These are phyloP conservation scores for Calocybe gambosa DNA, from an alignment of 1,284 basidiomycete genomes.

Conservation along the genomic window DNA sequence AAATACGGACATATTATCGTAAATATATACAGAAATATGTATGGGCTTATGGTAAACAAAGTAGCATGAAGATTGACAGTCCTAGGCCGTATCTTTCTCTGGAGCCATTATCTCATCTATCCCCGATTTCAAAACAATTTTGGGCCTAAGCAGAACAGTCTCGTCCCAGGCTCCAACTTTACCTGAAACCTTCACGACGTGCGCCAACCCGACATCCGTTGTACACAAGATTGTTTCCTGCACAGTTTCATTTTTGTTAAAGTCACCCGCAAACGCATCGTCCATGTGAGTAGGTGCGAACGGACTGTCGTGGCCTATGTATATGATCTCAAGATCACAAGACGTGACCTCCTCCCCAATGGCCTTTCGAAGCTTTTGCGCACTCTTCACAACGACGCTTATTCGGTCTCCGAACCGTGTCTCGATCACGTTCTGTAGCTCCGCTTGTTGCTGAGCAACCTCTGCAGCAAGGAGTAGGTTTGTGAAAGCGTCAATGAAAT, in stretches of 20 bases:
- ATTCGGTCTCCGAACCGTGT: slow-evolving; percentile 32
- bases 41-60: not conserved
- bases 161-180: slow-evolving; percentile 24
- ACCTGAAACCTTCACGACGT: slow-evolving; percentile 19
- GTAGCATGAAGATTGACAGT: slow-evolving; percentile 2
- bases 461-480: slow-evolving; percentile 34
- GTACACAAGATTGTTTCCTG: slow-evolving; percentile 22
- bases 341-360: slow-evolving; percentile 42
- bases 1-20: slow-evolving; percentile 8
- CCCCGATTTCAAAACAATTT: slow-evolving; percentile 26
- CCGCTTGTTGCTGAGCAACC: slow-evolving; percentile 20
- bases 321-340: slow-evolving; percentile 34
- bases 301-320: slow-evolving; percentile 21
- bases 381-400: slow-evolving; percentile 32
- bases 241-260: slow-evolving; percentile 13
- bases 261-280: slow-evolving; percentile 26
- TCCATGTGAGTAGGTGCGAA: slow-evolving; percentile 34
- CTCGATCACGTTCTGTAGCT: slow-evolving; percentile 21
- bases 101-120: slow-evolving; percentile 20
- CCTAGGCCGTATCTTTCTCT: not conserved
- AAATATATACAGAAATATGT: not conserved
- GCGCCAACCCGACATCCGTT: slow-evolving; percentile 22
- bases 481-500: slow-evolving; percentile 31
- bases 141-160: slow-evolving; percentile 25
- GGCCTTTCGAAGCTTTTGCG: slow-evolving; percentile 34